Evolutionary conservation across 176 grass and related monocot species (phyloP).

Genomic region (Calamus simplicifolius): DNA sequence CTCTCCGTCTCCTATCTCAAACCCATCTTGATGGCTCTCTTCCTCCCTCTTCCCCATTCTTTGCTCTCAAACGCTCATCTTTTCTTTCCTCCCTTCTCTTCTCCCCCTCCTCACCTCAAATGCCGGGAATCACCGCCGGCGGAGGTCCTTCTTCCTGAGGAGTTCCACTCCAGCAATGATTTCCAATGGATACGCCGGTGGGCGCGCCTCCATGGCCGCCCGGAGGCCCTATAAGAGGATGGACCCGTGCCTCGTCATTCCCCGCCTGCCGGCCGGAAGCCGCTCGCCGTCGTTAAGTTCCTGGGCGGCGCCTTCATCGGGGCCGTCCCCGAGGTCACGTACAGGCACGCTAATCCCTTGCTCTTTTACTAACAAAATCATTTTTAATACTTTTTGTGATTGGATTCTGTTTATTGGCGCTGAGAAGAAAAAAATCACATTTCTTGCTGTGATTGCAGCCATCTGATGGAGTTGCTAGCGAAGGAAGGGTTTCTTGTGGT

Average conservation of each 20-base stretch:
- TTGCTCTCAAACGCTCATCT: neutral
- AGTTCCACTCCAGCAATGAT: neutral
- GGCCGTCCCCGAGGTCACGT: constrained; percentile 74
- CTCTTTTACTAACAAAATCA: neutral
- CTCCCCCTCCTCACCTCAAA: neutral
- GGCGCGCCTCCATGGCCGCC: neutral
- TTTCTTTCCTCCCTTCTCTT: constrained; percentile 1
- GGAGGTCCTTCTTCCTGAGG: neutral
- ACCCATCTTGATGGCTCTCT: constrained; percentile 23
- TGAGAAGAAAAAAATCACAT: neutral
- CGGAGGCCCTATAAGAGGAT: constrained; percentile 37
- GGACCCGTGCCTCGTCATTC: constrained; percentile 61
- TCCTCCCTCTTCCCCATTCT: constrained; percentile 7
- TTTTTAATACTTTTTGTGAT: neutral
- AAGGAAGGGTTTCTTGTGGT: constrained; percentile 84
- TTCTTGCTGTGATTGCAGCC: constrained; percentile 23
- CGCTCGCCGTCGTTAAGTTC: constrained; percentile 67
- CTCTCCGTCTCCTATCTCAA: too few species aligned
- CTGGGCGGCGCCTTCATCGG: constrained; percentile 90
- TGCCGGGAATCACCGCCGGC: neutral
- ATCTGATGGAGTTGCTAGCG: constrained; percentile 76
- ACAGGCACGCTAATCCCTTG: constrained; percentile 30
- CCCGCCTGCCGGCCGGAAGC: constrained; percentile 46
- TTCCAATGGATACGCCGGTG: constrained; percentile 15
- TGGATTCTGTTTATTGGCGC: neutral